These are phyloP conservation scores for Sechiopsis laciniata DNA, from an alignment of 306 rosid species.

Conservation along the genomic window DNA sequence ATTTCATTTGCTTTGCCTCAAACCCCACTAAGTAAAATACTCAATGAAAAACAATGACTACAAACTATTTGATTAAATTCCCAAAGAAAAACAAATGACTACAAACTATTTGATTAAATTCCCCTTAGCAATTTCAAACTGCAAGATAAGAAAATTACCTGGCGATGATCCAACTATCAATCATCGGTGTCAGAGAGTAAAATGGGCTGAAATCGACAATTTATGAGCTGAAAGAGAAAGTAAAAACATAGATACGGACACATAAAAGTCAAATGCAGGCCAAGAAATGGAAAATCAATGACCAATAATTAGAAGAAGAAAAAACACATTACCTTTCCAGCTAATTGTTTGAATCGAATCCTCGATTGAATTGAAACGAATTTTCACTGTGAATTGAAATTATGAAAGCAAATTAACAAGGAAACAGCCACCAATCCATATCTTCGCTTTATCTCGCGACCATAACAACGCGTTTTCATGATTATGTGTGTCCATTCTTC, in stretches of 20 bases:
- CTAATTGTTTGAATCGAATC: constrained; percentile 16
- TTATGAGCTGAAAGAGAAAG: background rate
- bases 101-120: constrained; percentile 4
- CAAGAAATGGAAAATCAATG: background rate
- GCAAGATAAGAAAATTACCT: constrained; percentile 1
- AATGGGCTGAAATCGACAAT: background rate
- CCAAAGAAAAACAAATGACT: background rate
- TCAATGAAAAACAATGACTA: background rate
- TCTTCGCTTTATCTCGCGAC: no score
- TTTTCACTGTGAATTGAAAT: no score
- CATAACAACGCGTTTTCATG: no score
- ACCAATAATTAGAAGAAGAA: background rate
- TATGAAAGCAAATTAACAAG: no score
- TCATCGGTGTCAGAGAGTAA: background rate
- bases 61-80: background rate
- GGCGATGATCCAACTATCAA: constrained; percentile 8
- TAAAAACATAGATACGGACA: background rate
- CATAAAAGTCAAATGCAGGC: background rate
- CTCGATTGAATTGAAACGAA: background rate
- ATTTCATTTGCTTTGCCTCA: no score
- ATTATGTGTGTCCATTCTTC: no score
- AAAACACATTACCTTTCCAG: constrained; percentile 8
- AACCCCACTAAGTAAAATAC: no score
- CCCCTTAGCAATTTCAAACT: background rate
- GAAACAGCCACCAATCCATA: no score